Evolutionary conservation across 805 yeast species (phyloP).

Genomic region (Saturnispora sanitii): DNA sequence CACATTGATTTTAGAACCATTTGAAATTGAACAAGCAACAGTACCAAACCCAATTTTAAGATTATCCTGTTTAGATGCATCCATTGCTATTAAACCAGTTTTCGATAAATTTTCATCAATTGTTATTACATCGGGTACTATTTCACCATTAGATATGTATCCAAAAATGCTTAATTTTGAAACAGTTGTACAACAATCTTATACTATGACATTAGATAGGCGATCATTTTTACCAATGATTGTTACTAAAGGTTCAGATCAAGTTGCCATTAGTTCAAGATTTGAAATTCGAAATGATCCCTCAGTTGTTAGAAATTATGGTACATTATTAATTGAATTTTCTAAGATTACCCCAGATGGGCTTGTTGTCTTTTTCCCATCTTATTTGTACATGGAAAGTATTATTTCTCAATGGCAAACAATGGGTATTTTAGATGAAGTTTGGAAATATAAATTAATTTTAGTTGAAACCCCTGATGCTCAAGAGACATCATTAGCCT

Average conservation of each 20-base stretch:
- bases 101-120: slow-evolving; percentile 89
- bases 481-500: slow-evolving; percentile 91
- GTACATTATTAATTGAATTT: slow-evolving; percentile 83
- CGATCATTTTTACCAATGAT: slow-evolving; percentile 91
- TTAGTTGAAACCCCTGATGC: slow-evolving; percentile 98
- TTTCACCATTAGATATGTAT: slow-evolving; percentile 97
- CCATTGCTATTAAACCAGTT: slow-evolving; percentile 94
- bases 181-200: slow-evolving; percentile 88
- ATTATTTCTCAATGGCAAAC: slow-evolving; percentile 98
- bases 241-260: slow-evolving; percentile 96
- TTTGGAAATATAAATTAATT: slow-evolving; percentile 93
- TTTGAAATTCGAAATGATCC: slow-evolving; percentile 97
- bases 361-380: slow-evolving; percentile 93
- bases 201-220: slow-evolving; percentile 89
- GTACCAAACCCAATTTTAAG: slow-evolving; percentile 95
- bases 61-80: slow-evolving; percentile 93
- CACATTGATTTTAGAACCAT: slow-evolving; percentile 86
- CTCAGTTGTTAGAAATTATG: slow-evolving; percentile 93
- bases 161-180: slow-evolving; percentile 93
- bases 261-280: slow-evolving; percentile 91
- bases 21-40: slow-evolving; percentile 83
- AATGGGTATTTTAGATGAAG: slow-evolving; percentile 96
- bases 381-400: slow-evolving; percentile 95
- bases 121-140: slow-evolving; percentile 94
- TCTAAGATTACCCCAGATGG: slow-evolving; percentile 97